Base-by-base conservation (phyloP, 345 rosid genomes). In the Acer campestre region DNA sequence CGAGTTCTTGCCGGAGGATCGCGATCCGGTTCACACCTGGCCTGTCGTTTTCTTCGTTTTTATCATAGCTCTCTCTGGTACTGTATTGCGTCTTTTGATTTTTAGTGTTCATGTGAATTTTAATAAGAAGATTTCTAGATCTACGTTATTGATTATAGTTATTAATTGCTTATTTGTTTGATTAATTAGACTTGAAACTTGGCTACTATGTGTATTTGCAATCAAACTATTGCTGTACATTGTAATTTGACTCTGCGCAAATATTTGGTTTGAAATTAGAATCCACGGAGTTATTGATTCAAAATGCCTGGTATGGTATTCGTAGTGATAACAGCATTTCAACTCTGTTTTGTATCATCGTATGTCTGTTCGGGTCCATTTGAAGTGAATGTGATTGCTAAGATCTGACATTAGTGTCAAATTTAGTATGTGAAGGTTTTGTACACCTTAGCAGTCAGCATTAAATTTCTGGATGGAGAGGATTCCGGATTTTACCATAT, bases 1-100 rank as follows among this genome's bases (percentile, higher is more conserved):
- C 23, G 97, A 95, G 76, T 92, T 80, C 59, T 90, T 95, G 85
- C 98, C 99, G 10, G 99, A 95, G 90, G 99, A 95, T 90, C 97
- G 97, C 78, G 92, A 95, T 85, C 99, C 98, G 0, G 82, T 72
- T 69, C 94, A 87, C 49, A 94, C 94, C 35, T 95, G 99, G 99
- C 92, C 95, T 48, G 91, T 95, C 48, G 81, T 95, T 70, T 66
- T 93, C 83, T 85, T 88, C 76, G 97, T 90, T 75, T 82, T 77
- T 73, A 71, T 93, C 67, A 77, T 93, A n/a, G 93, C 97, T n/a
- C 91, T 93, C 72, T 69, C 95, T 78, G 97, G 99, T 95, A 82
- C 10, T 23, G 6, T 27, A 31, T 58, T 78, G 65, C 7, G 55
- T 69, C 46, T 16, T 2, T 56, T 64, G 76, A 27, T 27, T 46